Percentiles rank a stretch among this genome's conserved stretches.
phyloP scores from a whole-genome alignment of 805 yeast genomes.

The Metschnikowia cubensis region DNA sequence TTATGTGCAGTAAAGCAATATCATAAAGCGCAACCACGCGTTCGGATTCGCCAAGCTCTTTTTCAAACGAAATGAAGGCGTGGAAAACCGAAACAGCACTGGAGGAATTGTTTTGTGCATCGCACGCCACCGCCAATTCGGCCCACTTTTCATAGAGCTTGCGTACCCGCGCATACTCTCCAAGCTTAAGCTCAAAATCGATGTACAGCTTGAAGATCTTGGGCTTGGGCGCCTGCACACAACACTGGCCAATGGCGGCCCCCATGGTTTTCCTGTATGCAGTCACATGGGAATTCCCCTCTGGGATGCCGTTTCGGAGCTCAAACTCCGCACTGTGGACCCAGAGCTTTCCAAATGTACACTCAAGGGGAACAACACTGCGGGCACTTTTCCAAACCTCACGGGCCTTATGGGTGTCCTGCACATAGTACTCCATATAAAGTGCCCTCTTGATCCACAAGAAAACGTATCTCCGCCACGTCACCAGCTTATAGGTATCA shows the following conservation, averaged over 20 bases:
- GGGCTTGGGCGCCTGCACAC: conserved; percentile 45
- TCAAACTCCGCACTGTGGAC: conserved; percentile 66
- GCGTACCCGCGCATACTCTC: conserved; percentile 79
- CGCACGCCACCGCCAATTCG: conserved; percentile 29
- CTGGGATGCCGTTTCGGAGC: conserved; percentile 46
- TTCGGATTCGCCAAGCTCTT: conserved; percentile 59
- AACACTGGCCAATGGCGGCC: conserved; percentile 55
- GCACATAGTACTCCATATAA: conserved; percentile 51
- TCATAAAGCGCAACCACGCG: conserved; percentile 63
- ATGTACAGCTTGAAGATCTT: conserved; percentile 64
- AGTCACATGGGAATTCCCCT: conserved; percentile 21
- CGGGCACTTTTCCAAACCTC: conserved; percentile 48
- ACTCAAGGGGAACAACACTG: conserved; percentile 51
- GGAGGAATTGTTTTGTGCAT: background rate
- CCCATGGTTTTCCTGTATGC: conserved; percentile 70
- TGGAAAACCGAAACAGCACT: conserved; percentile 43
- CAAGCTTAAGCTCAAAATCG: conserved; percentile 57
- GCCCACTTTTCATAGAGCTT: conserved; percentile 64
- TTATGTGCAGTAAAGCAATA: conserved; percentile 36
- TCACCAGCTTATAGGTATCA: conserved; percentile 24
- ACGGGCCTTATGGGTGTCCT: conserved; percentile 46
- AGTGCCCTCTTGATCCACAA: conserved; percentile 67
- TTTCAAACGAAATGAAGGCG: conserved; percentile 67
- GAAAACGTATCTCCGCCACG: conserved; percentile 68
- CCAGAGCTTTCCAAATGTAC: conserved; percentile 78